Conservation (phyloP, 2,329 filamentous ascomycete genomes). For the Aspergillus puulaauensis region DNA sequence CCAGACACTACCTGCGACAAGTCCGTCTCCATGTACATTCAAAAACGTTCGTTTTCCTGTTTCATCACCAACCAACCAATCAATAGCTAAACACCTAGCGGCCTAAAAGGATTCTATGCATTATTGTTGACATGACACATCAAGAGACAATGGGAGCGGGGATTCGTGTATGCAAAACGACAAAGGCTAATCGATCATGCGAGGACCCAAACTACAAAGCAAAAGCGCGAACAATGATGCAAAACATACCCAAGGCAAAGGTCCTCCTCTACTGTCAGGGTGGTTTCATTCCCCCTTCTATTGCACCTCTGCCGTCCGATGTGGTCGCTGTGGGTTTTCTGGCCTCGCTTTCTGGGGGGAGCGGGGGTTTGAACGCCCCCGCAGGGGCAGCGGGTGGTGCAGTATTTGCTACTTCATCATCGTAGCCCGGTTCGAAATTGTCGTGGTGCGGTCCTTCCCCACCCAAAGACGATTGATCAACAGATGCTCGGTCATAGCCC, state of each 20-base stretch:
- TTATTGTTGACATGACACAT: constrained; percentile 18
- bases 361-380: constrained; percentile 67
- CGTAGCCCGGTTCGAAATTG: constrained; percentile 51
- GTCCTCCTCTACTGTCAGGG: constrained; percentile 24
- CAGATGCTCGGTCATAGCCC: constrained; percentile 40
- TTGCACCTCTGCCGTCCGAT: constrained; percentile 22
- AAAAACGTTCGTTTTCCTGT: background rate
- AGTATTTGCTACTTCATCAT: constrained; percentile 48
- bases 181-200: constrained; percentile 15
- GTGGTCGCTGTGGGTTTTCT: constrained; percentile 16
- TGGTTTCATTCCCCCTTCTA: constrained; percentile 32
- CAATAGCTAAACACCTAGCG: constrained; percentile 2
- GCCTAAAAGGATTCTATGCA: constrained; percentile 11
- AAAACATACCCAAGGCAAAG: constrained; percentile 5
- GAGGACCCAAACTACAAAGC: constrained; percentile 3
- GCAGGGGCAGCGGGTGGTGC: constrained; percentile 44
- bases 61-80: constrained; percentile 14
- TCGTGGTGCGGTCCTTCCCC: constrained; percentile 48
- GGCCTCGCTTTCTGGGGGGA: constrained; percentile 60
- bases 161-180: constrained; percentile 20
- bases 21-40: background rate
- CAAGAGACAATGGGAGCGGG: constrained; percentile 18
- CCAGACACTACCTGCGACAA: background rate
- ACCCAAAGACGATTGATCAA: constrained; percentile 38
- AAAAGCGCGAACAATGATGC: constrained; percentile 10